These are phyloP conservation scores for Malania oleifera DNA, from an alignment of 164 flowering plant genomes.

Conservation along the genomic window DNA sequence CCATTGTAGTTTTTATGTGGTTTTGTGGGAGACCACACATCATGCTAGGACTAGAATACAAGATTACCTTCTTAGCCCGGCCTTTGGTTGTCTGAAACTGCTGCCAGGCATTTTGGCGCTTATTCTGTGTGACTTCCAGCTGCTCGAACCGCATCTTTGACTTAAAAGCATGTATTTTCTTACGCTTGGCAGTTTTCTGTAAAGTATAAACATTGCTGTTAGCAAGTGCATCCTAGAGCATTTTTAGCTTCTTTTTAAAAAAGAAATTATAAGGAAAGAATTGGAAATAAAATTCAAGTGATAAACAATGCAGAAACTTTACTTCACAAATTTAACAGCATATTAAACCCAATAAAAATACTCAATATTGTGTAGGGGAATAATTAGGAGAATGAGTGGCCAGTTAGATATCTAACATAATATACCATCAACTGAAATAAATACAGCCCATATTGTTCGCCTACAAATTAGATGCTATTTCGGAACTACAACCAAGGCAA, in stretches of 20 bases:
- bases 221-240: too few relatives aligned
- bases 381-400: not conserved
- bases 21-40: too few relatives aligned
- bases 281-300: too few relatives aligned
- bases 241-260: too few relatives aligned
- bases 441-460: too few relatives aligned
- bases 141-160: constrained; percentile 86
- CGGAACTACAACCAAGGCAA: not conserved
- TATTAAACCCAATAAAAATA: too few relatives aligned
- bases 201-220: constrained; percentile 30
- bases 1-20: too few relatives aligned
- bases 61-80: constrained; percentile 74
- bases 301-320: too few relatives aligned
- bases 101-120: constrained; percentile 98
- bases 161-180: constrained; percentile 96
- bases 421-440: too few relatives aligned
- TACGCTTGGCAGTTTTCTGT: constrained; percentile 88
- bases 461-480: not conserved
- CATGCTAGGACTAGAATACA: not conserved
- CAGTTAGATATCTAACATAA: not conserved
- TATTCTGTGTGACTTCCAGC: constrained; percentile 89
- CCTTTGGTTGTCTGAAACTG: constrained; percentile 96
- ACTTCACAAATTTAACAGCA: too few relatives aligned
- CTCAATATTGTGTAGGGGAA: not conserved
- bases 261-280: too few relatives aligned